phyloP scores from a whole-genome alignment of 495 filamentous ascomycete genomes.

The Entonaema liquescens region DNA sequence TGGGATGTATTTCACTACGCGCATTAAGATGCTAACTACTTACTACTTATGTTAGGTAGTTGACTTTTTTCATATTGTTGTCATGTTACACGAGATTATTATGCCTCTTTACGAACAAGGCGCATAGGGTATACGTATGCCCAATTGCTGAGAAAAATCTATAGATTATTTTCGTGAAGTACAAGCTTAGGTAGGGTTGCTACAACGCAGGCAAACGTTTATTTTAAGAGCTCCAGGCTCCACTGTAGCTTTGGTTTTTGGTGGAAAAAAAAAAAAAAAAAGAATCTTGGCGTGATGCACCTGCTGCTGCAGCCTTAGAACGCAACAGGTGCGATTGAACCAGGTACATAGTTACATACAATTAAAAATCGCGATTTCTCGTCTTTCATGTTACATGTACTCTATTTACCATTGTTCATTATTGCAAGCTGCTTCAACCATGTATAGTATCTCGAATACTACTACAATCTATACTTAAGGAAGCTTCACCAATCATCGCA shows the following conservation, averaged over 20 bases:
- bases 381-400: background rate
- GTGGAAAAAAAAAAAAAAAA: slow-evolving; percentile 1
- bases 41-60: no score
- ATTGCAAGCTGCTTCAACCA: background rate
- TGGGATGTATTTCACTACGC: background rate
- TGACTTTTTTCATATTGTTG: background rate
- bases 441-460: no score
- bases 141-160: background rate
- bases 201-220: background rate
- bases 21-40: background rate
- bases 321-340: background rate
- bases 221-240: slow-evolving; percentile 34
- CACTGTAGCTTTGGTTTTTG: slow-evolving; percentile 30
- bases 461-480: background rate
- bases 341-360: background rate
- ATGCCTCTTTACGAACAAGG: background rate
- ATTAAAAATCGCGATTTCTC: slow-evolving; percentile 24
- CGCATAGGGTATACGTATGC: background rate
- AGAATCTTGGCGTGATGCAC: slow-evolving; percentile 16
- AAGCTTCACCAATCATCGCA: background rate
- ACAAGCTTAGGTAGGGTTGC: background rate
- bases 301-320: slow-evolving; percentile 11
- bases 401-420: background rate
- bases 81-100: background rate
- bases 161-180: background rate